A percentile compares a stretch with the other conserved stretches of the same genome.
Evolutionary conservation across 345 rosid species (phyloP).

Genomic region (Bruguiera sexangula): DNA sequence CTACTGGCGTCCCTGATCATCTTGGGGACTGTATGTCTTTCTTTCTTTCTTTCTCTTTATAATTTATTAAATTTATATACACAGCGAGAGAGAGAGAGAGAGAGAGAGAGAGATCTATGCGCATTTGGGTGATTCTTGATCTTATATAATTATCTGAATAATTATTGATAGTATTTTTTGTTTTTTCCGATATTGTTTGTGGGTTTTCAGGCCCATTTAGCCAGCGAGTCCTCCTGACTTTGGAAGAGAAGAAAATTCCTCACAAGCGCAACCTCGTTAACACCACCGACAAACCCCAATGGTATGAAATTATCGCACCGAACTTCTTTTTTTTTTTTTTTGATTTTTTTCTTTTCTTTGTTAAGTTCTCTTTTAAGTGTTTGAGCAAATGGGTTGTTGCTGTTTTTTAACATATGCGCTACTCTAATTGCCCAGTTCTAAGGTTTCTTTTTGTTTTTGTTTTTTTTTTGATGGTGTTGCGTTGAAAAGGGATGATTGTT

Average conservation of each 20-base stretch:
- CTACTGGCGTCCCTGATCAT: conserved; percentile 57
- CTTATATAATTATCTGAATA: background rate
- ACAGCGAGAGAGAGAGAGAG: too few relatives aligned
- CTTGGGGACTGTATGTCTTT: conserved; percentile 69
- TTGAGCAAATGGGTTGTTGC: conserved; percentile 9
- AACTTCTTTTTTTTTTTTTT: background rate
- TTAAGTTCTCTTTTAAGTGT: background rate
- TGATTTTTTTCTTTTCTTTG: background rate
- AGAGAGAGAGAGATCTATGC: background rate
- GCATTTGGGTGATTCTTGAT: conserved; percentile 5
- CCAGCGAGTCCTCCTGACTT: conserved; percentile 63
- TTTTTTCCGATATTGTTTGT: background rate
- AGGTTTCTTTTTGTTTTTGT: background rate
- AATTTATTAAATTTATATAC: background rate
- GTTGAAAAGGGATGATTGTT: background rate
- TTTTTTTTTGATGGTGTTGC: background rate
- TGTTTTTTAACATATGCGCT: background rate
- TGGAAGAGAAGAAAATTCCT: conserved; percentile 82
- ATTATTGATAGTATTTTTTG: background rate
- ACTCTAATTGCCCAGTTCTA: background rate
- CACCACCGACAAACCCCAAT: conserved; percentile 67
- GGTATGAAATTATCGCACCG: conserved; percentile 37
- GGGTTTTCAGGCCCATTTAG: conserved; percentile 62
- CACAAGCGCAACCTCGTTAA: conserved; percentile 61
- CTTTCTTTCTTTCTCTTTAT: background rate